A percentile compares a stretch with the other conserved stretches of the same genome.
Conservation (phyloP, 2,329 filamentous ascomycete species). For the Falciphora oryzae region DNA sequence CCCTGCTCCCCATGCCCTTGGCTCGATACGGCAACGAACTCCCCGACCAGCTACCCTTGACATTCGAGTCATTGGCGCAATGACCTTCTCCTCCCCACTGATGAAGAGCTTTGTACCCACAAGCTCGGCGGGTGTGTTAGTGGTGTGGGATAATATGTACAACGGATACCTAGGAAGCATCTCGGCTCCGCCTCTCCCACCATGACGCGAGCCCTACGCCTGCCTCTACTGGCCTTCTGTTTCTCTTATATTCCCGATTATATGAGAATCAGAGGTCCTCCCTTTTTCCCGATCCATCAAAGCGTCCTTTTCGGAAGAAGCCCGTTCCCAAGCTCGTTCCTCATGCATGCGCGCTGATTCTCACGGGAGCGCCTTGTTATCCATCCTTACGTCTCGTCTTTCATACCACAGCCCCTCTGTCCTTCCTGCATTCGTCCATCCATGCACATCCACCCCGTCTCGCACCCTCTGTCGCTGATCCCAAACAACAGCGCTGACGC, state of each 20-base stretch:
- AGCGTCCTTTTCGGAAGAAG: conserved; percentile 14
- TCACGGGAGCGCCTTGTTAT: conserved; percentile 16
- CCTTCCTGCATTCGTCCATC: conserved; percentile 11
- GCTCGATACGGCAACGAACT: conserved; percentile 1
- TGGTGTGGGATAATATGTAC: background rate
- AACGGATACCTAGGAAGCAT: background rate
- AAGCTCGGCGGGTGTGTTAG: background rate
- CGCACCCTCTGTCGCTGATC: conserved; percentile 7
- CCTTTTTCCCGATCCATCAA: conserved; percentile 15
- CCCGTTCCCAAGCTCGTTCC: conserved; percentile 8
- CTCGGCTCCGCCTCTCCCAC: conserved; percentile 5
- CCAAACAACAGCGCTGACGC: conserved; percentile 10
- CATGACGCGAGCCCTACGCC: conserved; percentile 8
- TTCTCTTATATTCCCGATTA: conserved; percentile 11
- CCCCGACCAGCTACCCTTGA: conserved; percentile 2
- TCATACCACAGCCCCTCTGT: conserved; percentile 13
- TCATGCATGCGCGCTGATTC: conserved; percentile 15
- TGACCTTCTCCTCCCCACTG: conserved; percentile 4
- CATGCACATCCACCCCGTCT: background rate
- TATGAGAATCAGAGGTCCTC: conserved; percentile 19
- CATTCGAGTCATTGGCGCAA: conserved; percentile 5
- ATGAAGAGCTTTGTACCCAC: conserved; percentile 9
- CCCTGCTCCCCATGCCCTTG: conserved; percentile 11
- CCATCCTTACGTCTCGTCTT: conserved; percentile 10
- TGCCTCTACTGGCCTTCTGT: conserved; percentile 1